Base-by-base conservation (phyloP, 768 basidiomycete species). In the Psilocybe cubensis region DNA sequence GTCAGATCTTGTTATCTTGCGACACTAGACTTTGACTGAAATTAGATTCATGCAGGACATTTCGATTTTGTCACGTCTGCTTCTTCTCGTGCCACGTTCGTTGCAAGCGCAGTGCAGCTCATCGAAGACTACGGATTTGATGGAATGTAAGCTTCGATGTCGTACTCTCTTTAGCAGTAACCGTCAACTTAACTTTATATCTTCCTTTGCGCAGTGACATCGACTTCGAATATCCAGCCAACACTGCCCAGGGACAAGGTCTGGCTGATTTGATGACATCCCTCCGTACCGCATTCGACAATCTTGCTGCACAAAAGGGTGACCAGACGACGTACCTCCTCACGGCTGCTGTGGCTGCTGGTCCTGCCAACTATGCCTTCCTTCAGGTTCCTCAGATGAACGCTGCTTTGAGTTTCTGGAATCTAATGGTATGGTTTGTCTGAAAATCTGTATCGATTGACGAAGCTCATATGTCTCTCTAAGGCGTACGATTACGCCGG, bases 41-140 rank as follows among this genome's bases (percentile, higher is more conserved):
- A 54, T 18, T 53, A 52, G 10, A 1, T 21, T 21, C 35, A 35
- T 28, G 8, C 44, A 81, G 86, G 85, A 11, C 86, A 89, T 65
- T 89, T 91, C 68, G 72, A 74, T 59, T 89, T 89, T 67, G 79
- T 91, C 46, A 83, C 83, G 1, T 72, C 78, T 42, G 60, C 81
- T 0, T 64, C 70, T 23, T 73, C 76, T 60, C 83, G 86, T 9
- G 74, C 79, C 10, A 84, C 73, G 11, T 91, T 91, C 64, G 85
- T 89, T 25, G 64, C 67, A 49, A 81, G 72, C 56, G 87, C 89
- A 1, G 83, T 92, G 24, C 77, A 80, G 44, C 64, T 91, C 9
- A 74, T 89, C 45, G 81, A 87, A 64, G 86, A 93, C 68, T 89
- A 91, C 56, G 92, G 91, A 0, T 83, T 94, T 49, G 92, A 93